A percentile compares a stretch with the other conserved stretches of the same genome.
Conservation (phyloP, 2,329 filamentous ascomycete species). For the Amylocarpus encephaloides region DNA sequence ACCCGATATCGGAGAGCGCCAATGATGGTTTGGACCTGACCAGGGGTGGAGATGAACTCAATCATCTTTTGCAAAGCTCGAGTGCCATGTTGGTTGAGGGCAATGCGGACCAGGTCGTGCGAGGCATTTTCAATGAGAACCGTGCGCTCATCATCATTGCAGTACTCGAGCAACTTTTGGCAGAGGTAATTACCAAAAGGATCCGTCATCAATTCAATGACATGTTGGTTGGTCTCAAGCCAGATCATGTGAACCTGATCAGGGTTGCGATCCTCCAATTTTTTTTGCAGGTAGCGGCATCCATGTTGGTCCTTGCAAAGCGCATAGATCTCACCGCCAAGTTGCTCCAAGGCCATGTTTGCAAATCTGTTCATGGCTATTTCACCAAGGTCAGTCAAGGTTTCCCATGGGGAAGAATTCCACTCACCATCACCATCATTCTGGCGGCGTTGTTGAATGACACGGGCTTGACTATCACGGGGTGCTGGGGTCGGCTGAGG, state of each 20-base stretch:
- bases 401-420: not conserved
- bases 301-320: conserved; percentile 98
- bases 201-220: conserved; percentile 97
- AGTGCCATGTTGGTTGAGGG: conserved; percentile 94
- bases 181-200: conserved; percentile 99
- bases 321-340: conserved; percentile 76
- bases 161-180: conserved; percentile 95
- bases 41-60: conserved; percentile 80
- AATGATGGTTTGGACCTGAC: conserved; percentile 84
- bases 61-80: conserved; percentile 99
- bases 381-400: conserved; percentile 13
- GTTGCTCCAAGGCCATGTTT: conserved; percentile 74
- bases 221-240: conserved; percentile 84
- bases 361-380: conserved; percentile 71
- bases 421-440: conserved; percentile 63
- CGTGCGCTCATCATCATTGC: conserved; percentile 91
- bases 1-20: conserved; percentile 75
- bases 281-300: conserved; percentile 93
- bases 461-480: conserved; percentile 69
- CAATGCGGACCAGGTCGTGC: conserved; percentile 82
- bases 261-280: conserved; percentile 81
- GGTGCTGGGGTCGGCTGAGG: conserved; percentile 39
- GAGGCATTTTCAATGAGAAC: conserved; percentile 86
- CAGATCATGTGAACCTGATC: conserved; percentile 91
- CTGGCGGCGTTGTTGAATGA: conserved; percentile 68